Base-by-base conservation (phyloP, 495 filamentous ascomycete genomes). In the Penicillium ochrochloron region DNA sequence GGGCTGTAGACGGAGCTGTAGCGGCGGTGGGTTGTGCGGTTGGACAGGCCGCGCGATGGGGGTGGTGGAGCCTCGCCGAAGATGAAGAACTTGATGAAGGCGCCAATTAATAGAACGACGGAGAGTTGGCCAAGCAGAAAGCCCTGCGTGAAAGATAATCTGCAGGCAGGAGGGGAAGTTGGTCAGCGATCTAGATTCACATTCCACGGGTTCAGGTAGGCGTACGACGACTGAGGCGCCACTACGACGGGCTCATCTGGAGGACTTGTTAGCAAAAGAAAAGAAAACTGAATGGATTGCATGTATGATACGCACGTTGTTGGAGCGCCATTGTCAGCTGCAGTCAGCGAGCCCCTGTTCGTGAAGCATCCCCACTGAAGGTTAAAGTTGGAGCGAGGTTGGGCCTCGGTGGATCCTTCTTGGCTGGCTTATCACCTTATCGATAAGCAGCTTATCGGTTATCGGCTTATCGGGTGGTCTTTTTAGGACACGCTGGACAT, bases 1-100 rank as follows among this genome's bases (percentile, higher is more conserved):
- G 66, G 56, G 71, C 70, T 80, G 73, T 78, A 80, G 68, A 81
- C 81, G 68, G 73, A 88, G 66, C 90, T 84, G 34, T 90, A 91
- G 66, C 89, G 88, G 75, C 75, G 77, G 71, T 83, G 78, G 58
- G 80, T 73, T 82, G 86, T 66, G 84, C 89, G 64, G 83, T 91
- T 87, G 65, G 91, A 86, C 52, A 90, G 85, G 27, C 90, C 90
- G 54, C 89, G 88, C 34, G 90, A 88, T 50, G 95, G 93, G 44
- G 92, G 85, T 1, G 89, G 90, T 0, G 94, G 92, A 31, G 92
- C 85, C 71, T 99, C 94, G 70, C 95, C 95, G 70, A 99, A 98
- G 76, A 99, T 97, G 87, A 99, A 99, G 86, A 97, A 99, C 77
- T 96, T 97, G 77, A 99, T 99, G 81, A 99, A 99, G 66, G 89